Percentiles rank a stretch among this genome's conserved stretches.
phyloP scores from a whole-genome alignment of 495 filamentous ascomycete species.

The Extremus antarcticus region DNA sequence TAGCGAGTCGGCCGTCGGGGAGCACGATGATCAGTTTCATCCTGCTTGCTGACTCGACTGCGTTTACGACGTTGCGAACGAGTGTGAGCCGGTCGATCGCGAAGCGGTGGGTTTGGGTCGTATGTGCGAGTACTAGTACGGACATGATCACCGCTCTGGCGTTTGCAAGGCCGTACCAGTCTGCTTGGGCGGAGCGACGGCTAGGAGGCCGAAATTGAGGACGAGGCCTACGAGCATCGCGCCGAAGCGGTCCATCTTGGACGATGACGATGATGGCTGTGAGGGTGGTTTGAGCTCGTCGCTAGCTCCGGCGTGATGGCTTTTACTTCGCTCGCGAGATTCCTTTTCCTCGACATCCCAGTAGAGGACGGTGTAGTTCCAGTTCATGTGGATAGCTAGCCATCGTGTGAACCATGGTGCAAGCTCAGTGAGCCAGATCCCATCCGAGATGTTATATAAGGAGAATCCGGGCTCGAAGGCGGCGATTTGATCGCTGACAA shows the following conservation, averaged over 20 bases:
- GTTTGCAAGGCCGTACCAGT: background rate
- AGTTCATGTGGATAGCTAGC: background rate
- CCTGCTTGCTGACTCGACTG: too few species aligned
- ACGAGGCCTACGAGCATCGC: background rate
- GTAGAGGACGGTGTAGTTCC: background rate
- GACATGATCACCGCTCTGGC: background rate
- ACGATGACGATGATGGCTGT: too few species aligned
- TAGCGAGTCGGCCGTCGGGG: too few species aligned
- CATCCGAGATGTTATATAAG: background rate
- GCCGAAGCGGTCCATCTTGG: background rate
- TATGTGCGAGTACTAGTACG: background rate
- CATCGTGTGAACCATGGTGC: background rate
- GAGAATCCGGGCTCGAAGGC: background rate
- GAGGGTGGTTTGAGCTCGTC: too few species aligned
- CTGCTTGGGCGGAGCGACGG: background rate
- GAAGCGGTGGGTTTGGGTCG: too few species aligned
- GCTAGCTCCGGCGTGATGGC: too few species aligned
- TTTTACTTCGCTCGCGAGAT: too few species aligned
- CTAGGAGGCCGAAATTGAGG: background rate
- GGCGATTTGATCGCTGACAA: background rate
- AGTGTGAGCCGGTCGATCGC: too few species aligned
- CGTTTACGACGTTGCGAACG: too few species aligned
- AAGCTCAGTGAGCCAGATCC: background rate
- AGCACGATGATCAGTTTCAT: too few species aligned
- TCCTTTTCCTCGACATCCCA: background rate